Evolutionary conservation across 768 basidiomycete species (phyloP).

Genomic region (Tricholoma saponaceum): DNA sequence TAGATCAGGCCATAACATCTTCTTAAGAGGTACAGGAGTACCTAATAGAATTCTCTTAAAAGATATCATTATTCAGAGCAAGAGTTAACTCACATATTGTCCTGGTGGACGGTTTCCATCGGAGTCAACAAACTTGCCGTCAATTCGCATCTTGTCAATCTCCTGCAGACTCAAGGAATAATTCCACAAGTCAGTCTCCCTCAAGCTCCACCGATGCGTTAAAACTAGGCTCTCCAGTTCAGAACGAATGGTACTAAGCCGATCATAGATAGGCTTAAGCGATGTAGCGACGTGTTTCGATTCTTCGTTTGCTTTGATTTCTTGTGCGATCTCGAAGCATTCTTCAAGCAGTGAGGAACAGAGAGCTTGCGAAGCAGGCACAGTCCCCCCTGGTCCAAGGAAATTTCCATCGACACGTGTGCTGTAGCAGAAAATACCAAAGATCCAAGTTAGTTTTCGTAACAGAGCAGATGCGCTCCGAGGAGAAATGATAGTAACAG

Average conservation of each 20-base stretch:
- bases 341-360: constrained; percentile 92
- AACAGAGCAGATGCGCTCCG: constrained; percentile 14
- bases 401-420: constrained; percentile 97
- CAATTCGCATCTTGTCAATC: constrained; percentile 95
- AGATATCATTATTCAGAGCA: not conserved
- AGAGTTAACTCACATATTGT: constrained; percentile 72
- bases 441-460: constrained; percentile 10
- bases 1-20: constrained; percentile 97
- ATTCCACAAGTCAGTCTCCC: constrained; percentile 92
- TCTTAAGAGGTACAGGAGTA: constrained; percentile 86
- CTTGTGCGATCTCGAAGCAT: constrained; percentile 93
- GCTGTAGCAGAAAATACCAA: constrained; percentile 31
- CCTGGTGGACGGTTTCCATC: constrained; percentile 91
- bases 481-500: constrained; percentile 24
- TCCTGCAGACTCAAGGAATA: constrained; percentile 92
- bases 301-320: constrained; percentile 92
- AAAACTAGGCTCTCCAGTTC: constrained; percentile 90
- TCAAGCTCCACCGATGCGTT: constrained; percentile 94
- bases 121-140: constrained; percentile 94
- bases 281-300: constrained; percentile 82
- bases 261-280: constrained; percentile 90
- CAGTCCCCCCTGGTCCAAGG: constrained; percentile 82
- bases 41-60: constrained; percentile 40
- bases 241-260: constrained; percentile 77
- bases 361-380: constrained; percentile 89